Evolutionary conservation across 352 stramenopile genomes (phyloP), one percentile per base, ranked within the genome.

Genomic region (Globisporangium barbulae): DNA sequence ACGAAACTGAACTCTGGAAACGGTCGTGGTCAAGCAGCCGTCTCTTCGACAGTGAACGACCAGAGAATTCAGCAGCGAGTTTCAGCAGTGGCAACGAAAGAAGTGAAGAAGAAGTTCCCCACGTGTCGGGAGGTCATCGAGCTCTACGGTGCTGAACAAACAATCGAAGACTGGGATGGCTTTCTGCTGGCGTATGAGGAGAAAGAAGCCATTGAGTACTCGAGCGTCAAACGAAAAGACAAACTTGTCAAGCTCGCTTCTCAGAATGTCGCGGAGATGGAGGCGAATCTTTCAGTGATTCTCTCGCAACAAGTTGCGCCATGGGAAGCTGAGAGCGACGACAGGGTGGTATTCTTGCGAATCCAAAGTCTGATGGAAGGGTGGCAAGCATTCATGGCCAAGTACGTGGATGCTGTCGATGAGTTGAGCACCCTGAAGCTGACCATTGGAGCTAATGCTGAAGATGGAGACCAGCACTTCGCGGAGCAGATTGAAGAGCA

Each of bases 41-140:
- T 73, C 52, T 63, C 62, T 5, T 81, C 73, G 15, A 74, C 76
- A 33, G 67, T 65, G 1, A 63, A 72, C 25, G 67, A 68, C 21
- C 59, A 65, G 9, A 63, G 55, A 52, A 52, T 61, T 56, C 66
- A 45, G 31, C 65, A 71, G 22, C 31, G 67, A 25, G 49, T 88
- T 25, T 91, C 82, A n/a, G 70, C 73, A 44, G 67, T 73, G 22
- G 81, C 79, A 0, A 90, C 81, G 1, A 87, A 78, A 53, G 82
- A 89, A 54, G 59, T 85, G 59, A 83, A 76, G 28, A 74, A 76
- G 17, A 72, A 76, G 4, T 58, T 89, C 2, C 78, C 76, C 13
- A 64, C 64, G 9, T 69, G 65, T 53, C 31, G 53, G 0, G 66
- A 78, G 31, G 64, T 78, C 30, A 61, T 73, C 6, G 65, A 60